These are phyloP conservation scores for Wickerhamomyces chambardii DNA, from an alignment of 805 yeast genomes.

Conservation along the genomic window DNA sequence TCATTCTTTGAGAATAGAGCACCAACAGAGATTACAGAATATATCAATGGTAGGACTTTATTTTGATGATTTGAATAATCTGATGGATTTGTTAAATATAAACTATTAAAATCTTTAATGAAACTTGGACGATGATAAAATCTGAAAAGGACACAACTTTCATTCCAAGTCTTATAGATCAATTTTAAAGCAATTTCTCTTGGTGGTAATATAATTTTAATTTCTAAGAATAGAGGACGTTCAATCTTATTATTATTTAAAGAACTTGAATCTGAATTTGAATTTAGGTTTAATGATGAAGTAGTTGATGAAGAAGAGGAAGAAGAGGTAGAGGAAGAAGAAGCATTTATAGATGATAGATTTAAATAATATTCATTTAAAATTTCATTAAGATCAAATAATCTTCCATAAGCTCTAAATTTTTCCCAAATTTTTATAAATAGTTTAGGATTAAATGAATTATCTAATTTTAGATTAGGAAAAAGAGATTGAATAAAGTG, in stretches of 20 bases:
- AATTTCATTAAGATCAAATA: conserved; percentile 9
- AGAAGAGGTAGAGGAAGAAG: neutral
- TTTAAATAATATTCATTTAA: conserved; percentile 9
- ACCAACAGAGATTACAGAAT: conserved; percentile 83
- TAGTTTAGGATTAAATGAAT: conserved; percentile 7
- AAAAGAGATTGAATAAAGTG: neutral
- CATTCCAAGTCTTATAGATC: conserved; percentile 75
- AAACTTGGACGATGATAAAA: conserved; percentile 85
- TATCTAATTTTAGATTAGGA: neutral
- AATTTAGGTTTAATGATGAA: neutral
- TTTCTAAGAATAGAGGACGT: conserved; percentile 20
- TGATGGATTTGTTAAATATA: conserved; percentile 71
- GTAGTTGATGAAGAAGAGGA: neutral
- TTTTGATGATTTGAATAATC: conserved; percentile 73
- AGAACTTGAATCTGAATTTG: too few relatives aligned
- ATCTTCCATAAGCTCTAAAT: conserved; percentile 8
- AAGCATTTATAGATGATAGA: too few relatives aligned
- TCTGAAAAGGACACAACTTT: conserved; percentile 76
- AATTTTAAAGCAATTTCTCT: conserved; percentile 65
- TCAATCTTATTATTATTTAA: too few relatives aligned
- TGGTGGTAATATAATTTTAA: conserved; percentile 68
- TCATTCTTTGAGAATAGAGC: conserved; percentile 52
- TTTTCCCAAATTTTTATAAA: conserved; percentile 9
- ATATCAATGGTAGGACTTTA: conserved; percentile 72
- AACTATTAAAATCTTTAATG: conserved; percentile 60